Conservation (phyloP, 441 rosid species). For the Eutrema salsugineum region DNA sequence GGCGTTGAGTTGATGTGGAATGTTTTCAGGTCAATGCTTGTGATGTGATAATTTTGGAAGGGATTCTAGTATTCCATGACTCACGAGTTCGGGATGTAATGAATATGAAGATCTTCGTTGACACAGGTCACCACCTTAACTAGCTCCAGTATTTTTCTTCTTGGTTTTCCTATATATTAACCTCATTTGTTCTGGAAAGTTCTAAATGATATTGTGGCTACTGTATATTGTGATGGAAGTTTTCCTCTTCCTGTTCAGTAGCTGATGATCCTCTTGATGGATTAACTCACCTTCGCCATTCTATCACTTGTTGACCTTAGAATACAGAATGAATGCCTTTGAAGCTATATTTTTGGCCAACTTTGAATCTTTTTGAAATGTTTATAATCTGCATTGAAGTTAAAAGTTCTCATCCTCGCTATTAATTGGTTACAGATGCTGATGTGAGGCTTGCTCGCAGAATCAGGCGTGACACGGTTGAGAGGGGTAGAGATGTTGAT, state of each 20-base stretch:
- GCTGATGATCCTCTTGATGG: neutral
- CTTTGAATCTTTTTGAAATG: neutral
- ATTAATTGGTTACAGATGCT: slow-evolving; percentile 61
- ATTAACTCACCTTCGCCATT: neutral
- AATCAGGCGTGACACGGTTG: slow-evolving; percentile 87
- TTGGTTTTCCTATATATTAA: neutral
- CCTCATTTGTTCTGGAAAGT: neutral
- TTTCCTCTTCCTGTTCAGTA: neutral
- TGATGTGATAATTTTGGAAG: slow-evolving; percentile 96
- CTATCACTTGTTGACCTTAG: neutral
- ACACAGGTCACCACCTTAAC: slow-evolving; percentile 60
- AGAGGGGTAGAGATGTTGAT: slow-evolving; percentile 84
- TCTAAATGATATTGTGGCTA: neutral
- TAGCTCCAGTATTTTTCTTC: neutral
- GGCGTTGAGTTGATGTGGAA: neutral
- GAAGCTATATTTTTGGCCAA: neutral
- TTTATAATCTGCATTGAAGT: neutral
- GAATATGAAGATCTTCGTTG: slow-evolving; percentile 97
- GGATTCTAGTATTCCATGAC: slow-evolving; percentile 92
- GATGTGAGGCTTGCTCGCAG: slow-evolving; percentile 98
- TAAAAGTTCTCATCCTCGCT: slow-evolving; percentile 17
- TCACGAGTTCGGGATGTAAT: slow-evolving; percentile 80
- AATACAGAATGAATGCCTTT: neutral
- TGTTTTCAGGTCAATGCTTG: slow-evolving; percentile 91
- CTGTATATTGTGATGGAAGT: slow-evolving; percentile 1